A percentile compares a stretch with the other conserved stretches of the same genome.
Conservation (phyloP, 1,284 basidiomycete genomes). For the Cutaneotrichosporon dermatis region DNA sequence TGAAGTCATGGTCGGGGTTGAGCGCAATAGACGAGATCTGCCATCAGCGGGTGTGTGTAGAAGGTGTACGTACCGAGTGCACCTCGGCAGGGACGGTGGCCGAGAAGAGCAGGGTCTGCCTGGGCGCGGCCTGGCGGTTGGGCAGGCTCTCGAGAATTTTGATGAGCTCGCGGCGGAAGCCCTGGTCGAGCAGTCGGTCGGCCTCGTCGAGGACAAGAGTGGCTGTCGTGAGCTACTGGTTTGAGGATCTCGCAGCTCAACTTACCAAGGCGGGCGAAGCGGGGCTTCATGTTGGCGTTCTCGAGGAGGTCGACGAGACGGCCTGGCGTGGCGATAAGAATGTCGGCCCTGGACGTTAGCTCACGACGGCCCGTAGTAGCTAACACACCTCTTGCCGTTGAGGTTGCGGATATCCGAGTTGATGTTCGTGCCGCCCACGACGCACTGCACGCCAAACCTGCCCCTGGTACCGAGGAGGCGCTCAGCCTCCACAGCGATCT, state of each 20-base stretch:
- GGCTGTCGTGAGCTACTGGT: constrained; percentile 17
- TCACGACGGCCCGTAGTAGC: background rate
- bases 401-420: constrained; percentile 45
- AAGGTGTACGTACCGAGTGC: constrained; percentile 27
- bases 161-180: constrained; percentile 39
- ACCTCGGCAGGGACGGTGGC: constrained; percentile 52
- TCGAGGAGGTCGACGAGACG: constrained; percentile 52
- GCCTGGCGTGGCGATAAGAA: constrained; percentile 54
- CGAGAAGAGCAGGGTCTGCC: constrained; percentile 53
- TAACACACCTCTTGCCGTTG: constrained; percentile 27
- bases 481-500: constrained; percentile 41
- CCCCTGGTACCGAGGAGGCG: constrained; percentile 18
- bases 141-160: constrained; percentile 45
- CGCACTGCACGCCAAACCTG: constrained; percentile 41
- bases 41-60: background rate
- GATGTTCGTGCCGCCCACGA: constrained; percentile 52
- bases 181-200: constrained; percentile 50
- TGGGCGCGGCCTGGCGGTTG: constrained; percentile 26
- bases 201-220: constrained; percentile 54
- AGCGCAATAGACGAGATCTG: constrained; percentile 55
- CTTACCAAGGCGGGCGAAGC: constrained; percentile 35
- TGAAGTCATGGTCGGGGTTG: constrained; percentile 56
- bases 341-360: constrained; percentile 34
- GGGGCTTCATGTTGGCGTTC: constrained; percentile 40
- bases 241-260: background rate